phyloP scores from a whole-genome alignment of 257 asterid genomes.

The Coffea canephora region DNA sequence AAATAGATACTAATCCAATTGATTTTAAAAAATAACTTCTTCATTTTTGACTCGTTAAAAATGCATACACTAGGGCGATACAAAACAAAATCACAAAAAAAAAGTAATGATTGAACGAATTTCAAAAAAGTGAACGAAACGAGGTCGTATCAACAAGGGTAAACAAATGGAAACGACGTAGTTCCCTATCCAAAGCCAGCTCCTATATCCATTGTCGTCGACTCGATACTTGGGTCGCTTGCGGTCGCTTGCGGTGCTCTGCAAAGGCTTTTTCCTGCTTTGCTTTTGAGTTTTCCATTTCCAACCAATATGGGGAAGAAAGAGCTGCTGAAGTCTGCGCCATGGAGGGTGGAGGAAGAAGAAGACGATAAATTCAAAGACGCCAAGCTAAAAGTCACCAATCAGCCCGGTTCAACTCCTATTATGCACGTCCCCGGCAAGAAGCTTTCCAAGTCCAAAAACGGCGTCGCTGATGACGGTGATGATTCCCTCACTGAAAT shows the following conservation, averaged over 20 bases:
- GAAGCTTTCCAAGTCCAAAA: slow-evolving; percentile 46
- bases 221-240: no score
- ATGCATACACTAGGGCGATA: no score
- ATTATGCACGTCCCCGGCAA: slow-evolving; percentile 84
- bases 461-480: slow-evolving; percentile 37
- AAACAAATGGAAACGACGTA: not conserved
- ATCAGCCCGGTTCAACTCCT: slow-evolving; percentile 77
- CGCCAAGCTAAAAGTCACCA: slow-evolving; percentile 68
- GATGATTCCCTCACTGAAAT: slow-evolving; percentile 56
- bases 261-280: no score
- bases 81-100: no score
- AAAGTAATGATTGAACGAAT: no score
- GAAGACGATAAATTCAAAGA: slow-evolving; percentile 72
- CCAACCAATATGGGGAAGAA: slow-evolving; percentile 57
- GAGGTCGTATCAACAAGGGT: no score
- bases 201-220: not conserved
- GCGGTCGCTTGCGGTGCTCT: no score
- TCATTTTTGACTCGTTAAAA: no score
- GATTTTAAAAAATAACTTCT: no score
- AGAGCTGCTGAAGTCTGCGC: slow-evolving; percentile 88
- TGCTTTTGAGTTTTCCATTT: no score
- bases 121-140: not conserved
- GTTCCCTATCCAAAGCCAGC: not conserved
- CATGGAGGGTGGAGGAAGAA: slow-evolving; percentile 74
- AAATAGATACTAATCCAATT: no score